Conservation (phyloP, 23 red algal species). For the Pyropia yezoensis region DNA sequence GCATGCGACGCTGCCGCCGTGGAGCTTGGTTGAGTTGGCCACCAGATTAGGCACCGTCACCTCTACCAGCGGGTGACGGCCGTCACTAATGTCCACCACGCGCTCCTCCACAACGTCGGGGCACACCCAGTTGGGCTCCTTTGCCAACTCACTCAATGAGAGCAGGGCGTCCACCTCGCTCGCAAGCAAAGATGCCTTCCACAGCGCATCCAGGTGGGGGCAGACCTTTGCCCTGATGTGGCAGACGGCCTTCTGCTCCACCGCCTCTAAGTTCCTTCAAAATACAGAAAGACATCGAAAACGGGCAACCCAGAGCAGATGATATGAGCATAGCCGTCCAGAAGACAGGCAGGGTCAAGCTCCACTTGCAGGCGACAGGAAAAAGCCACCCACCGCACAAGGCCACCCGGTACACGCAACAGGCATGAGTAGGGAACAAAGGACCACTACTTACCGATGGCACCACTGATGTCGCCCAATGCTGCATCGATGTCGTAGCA, state of each 20-base stretch:
- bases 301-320: no score
- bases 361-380: no score
- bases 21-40: constrained; percentile 3
- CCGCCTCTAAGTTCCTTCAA: background rate
- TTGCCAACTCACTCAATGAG: background rate
- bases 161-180: constrained; percentile 21
- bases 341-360: no score
- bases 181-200: background rate
- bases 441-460: no score
- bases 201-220: constrained; percentile 8
- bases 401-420: no score
- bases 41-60: constrained; percentile 9
- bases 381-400: no score
- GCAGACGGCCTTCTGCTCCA: constrained; percentile 13
- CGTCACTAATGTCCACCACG: constrained; percentile 7
- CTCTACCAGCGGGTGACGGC: constrained; percentile 27
- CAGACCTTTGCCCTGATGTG: background rate
- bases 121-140: constrained; percentile 8
- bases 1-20: constrained; percentile 1
- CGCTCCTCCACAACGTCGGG: constrained; percentile 4
- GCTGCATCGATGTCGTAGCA: constrained; percentile 22
- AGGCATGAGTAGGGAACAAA: no score
- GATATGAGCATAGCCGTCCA: no score
- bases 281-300: background rate
- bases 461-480: constrained; percentile 20